Evolutionary conservation across 2,329 filamentous ascomycete species (phyloP).

Genomic region (Monilinia fructigena): DNA sequence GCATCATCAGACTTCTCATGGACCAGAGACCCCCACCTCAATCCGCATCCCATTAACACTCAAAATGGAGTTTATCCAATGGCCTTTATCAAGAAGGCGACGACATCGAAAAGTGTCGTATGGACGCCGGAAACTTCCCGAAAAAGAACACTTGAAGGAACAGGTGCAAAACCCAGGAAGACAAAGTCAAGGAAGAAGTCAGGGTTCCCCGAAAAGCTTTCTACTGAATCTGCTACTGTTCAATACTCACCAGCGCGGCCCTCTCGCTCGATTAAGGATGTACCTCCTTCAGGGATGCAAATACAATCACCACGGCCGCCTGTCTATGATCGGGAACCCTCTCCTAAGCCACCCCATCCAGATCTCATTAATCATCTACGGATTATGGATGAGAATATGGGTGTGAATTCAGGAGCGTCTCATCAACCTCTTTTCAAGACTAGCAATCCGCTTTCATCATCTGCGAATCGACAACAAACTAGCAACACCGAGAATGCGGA

Average conservation of each 20-base stretch:
- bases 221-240: not conserved
- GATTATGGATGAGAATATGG: conserved; percentile 10
- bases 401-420: not conserved
- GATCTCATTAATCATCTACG: conserved; percentile 9
- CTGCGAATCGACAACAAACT: not conserved
- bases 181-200: conserved; percentile 9
- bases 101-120: not conserved
- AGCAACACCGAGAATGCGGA: not conserved
- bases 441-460: not conserved
- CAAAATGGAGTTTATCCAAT: conserved; percentile 13
- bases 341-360: conserved; percentile 2
- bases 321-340: not conserved
- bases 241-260: not conserved
- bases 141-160: conserved; percentile 3
- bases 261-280: not conserved
- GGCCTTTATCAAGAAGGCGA: not conserved
- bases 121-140: not conserved
- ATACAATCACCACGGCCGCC: not conserved
- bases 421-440: not conserved
- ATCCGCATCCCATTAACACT: not conserved
- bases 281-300: not conserved
- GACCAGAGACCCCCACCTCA: not conserved
- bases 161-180: not conserved
- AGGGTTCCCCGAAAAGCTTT: not conserved
- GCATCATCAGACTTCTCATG: not conserved